These are phyloP conservation scores for Gypsophila paniculata DNA, from an alignment of 179 eudicot genomes.

Conservation along the genomic window DNA sequence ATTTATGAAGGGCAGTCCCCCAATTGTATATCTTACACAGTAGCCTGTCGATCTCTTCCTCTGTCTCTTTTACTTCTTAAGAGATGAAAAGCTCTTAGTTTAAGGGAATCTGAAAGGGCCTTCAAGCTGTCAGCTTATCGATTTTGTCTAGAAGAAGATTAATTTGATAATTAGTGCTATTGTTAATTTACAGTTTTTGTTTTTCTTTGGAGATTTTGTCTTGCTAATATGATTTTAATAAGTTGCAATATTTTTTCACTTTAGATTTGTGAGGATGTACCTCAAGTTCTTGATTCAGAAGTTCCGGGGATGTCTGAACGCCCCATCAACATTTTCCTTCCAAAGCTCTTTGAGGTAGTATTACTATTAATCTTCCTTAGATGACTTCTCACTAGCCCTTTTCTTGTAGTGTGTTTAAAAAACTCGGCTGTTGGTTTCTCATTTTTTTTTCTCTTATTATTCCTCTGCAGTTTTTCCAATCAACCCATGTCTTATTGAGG, in stretches of 20 bases:
- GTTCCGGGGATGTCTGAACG: constrained; percentile 78
- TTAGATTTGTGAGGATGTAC: constrained; percentile 92
- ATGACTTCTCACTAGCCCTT: background rate
- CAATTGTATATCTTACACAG: background rate
- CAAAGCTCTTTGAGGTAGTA: constrained; percentile 75
- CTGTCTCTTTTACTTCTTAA: background rate
- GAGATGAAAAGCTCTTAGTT: background rate
- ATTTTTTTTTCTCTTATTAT: constrained; percentile 4
- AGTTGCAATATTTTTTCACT: background rate
- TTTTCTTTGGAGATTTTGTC: background rate
- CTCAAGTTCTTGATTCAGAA: constrained; percentile 90
- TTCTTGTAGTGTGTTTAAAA: background rate
- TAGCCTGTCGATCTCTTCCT: background rate
- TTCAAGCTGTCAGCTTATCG: background rate
- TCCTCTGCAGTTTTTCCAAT: constrained; percentile 64
- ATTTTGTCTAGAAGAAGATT: background rate
- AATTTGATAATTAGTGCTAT: background rate
- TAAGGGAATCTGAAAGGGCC: background rate
- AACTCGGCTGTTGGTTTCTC: background rate
- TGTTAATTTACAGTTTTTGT: background rate
- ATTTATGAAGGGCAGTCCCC: too few relatives aligned
- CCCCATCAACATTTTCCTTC: constrained; percentile 83
- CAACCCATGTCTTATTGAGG: constrained; percentile 64
- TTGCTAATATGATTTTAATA: background rate
- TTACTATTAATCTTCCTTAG: constrained; percentile 4